A percentile compares a stretch with the other conserved stretches of the same genome.
phyloP scores from a whole-genome alignment of 257 asterid species.

The Gentiana straminea region DNA sequence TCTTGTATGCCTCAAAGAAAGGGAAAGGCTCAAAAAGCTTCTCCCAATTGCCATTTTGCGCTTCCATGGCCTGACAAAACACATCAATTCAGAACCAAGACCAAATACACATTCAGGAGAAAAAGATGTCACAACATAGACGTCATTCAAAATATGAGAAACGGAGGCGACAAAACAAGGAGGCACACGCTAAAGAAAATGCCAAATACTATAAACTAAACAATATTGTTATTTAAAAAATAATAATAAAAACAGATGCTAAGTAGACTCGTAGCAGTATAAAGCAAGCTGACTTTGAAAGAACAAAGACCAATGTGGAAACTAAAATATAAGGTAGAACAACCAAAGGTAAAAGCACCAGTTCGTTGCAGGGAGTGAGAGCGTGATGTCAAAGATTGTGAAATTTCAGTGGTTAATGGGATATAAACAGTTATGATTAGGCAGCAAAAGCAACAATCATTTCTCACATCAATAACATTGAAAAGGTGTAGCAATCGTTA shows the following conservation, averaged over 20 bases:
- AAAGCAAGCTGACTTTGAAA: constrained; percentile 1
- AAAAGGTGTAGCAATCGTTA: too few species aligned
- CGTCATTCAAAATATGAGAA: too few species aligned
- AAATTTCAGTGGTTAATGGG: too few species aligned
- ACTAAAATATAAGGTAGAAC: neutral
- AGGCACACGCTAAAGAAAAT: neutral
- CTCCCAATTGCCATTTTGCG: constrained; percentile 21
- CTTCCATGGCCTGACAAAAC: constrained; percentile 24
- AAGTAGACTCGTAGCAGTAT: too few species aligned
- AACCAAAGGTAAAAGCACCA: neutral
- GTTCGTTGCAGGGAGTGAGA: too few species aligned
- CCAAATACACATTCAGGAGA: neutral
- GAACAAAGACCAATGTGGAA: neutral
- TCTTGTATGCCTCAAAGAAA: constrained; percentile 33
- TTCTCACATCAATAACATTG: too few species aligned
- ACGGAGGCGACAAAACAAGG: too few species aligned
- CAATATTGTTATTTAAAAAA: neutral
- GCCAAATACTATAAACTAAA: too few species aligned
- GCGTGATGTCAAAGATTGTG: too few species aligned
- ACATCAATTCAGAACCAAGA: constrained; percentile 2
- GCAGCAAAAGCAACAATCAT: too few species aligned
- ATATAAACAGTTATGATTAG: too few species aligned
- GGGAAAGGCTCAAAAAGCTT: constrained; percentile 22
- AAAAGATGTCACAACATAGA: too few species aligned
- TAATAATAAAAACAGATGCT: neutral